These are phyloP conservation scores for Sutorius australiensis DNA, from an alignment of 768 basidiomycete genomes.

Conservation along the genomic window DNA sequence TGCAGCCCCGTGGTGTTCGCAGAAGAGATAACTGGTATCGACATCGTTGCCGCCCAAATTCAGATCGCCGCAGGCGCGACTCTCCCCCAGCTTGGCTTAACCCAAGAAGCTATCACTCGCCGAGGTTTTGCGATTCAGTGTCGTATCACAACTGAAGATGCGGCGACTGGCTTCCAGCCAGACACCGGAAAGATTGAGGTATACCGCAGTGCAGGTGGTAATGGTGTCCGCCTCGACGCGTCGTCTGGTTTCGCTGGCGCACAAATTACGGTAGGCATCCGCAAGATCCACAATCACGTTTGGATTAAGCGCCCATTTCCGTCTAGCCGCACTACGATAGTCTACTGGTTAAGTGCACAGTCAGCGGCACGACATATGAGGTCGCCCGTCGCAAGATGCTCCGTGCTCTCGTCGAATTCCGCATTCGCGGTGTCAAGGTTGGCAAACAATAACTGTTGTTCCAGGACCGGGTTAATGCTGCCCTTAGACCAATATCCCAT, in stretches of 20 bases:
- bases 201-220: slow-evolving; percentile 97
- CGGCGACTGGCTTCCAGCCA: slow-evolving; percentile 89
- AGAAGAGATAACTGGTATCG: slow-evolving; percentile 99
- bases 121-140: slow-evolving; percentile 98
- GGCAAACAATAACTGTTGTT: background rate
- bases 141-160: slow-evolving; percentile 97
- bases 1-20: slow-evolving; percentile 1
- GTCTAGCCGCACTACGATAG: slow-evolving; percentile 94
- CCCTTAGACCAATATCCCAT: slow-evolving; percentile 92
- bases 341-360: slow-evolving; percentile 92
- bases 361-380: slow-evolving; percentile 96
- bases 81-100: slow-evolving; percentile 89
- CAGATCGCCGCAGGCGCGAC: slow-evolving; percentile 99
- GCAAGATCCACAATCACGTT: background rate
- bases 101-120: slow-evolving; percentile 92
- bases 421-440: slow-evolving; percentile 97
- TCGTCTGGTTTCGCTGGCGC: slow-evolving; percentile 98
- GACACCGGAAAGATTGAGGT: slow-evolving; percentile 99
- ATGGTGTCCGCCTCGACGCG: slow-evolving; percentile 95
- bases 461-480: background rate
- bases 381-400: slow-evolving; percentile 99
- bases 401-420: slow-evolving; percentile 98
- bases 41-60: slow-evolving; percentile 98
- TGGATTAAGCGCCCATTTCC: background rate
- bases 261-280: slow-evolving; percentile 80